Evolutionary conservation across 306 rosid species (phyloP).

Genomic region (Acacia acuminata): DNA sequence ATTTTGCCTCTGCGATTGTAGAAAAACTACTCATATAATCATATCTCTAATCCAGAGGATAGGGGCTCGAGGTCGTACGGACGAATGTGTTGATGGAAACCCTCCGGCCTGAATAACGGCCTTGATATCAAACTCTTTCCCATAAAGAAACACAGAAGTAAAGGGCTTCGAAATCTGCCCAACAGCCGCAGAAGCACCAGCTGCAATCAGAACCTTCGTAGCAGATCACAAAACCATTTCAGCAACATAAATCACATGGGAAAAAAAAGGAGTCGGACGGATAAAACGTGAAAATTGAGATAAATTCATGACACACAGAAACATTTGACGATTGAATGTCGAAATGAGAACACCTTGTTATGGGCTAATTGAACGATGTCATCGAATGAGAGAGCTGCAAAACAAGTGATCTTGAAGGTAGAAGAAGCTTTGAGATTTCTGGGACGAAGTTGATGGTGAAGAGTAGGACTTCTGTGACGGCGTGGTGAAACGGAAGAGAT

Average conservation of each 20-base stretch:
- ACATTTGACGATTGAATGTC: not conserved
- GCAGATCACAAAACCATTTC: not conserved
- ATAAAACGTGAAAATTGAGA: conserved; percentile 4
- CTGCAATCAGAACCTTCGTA: conserved; percentile 74
- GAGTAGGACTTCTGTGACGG: conserved; percentile 23
- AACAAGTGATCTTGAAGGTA: conserved; percentile 38
- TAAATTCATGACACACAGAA: conserved; percentile 21
- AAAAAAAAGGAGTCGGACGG: too few species aligned
- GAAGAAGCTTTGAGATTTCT: conserved; percentile 34
- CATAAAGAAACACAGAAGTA: conserved; percentile 62
- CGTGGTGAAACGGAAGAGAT: conserved; percentile 6
- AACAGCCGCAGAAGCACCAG: conserved; percentile 60
- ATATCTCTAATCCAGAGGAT: not conserved
- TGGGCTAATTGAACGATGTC: conserved; percentile 60
- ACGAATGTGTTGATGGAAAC: conserved; percentile 92
- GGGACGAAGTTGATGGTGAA: conserved; percentile 18
- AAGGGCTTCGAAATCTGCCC: conserved; percentile 90
- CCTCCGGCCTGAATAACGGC: conserved; percentile 74
- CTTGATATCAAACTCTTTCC: conserved; percentile 73
- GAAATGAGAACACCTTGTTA: conserved; percentile 63
- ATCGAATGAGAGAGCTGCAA: conserved; percentile 45
- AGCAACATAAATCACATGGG: not conserved
- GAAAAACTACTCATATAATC: not conserved
- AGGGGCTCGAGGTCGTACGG: conserved; percentile 50
- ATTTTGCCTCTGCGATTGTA: not conserved